Percentiles rank a stretch among this genome's conserved stretches.
These are phyloP conservation scores for Malus fusca DNA, from an alignment of 306 rosid genomes.

Conservation along the genomic window DNA sequence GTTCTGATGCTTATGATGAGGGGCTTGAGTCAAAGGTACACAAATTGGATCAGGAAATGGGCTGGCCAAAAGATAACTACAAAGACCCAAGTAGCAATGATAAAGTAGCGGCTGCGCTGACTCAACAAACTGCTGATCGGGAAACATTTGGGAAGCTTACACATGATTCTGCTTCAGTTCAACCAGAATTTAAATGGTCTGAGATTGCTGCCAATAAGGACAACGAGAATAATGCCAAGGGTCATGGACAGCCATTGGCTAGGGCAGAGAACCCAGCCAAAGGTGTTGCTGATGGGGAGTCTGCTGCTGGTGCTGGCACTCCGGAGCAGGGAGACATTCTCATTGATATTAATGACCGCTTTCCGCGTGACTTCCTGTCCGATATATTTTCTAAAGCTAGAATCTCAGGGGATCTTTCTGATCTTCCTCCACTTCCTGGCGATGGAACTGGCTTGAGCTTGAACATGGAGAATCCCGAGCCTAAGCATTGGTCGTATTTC, in stretches of 20 bases:
- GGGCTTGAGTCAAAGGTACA: constrained; percentile 19
- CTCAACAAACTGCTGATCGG: constrained; percentile 13
- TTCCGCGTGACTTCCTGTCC: constrained; percentile 50
- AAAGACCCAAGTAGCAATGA: constrained; percentile 20
- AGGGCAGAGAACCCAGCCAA: constrained; percentile 15
- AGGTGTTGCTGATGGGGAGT: constrained; percentile 21
- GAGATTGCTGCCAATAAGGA: constrained; percentile 17
- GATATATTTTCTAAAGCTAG: constrained; percentile 51
- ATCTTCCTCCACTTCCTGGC: constrained; percentile 29
- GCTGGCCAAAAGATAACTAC: constrained; percentile 13
- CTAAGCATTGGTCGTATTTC: constrained; percentile 78
- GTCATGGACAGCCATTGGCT: constrained; percentile 15
- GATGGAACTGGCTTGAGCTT: constrained; percentile 61
- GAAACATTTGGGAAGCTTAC: constrained; percentile 21
- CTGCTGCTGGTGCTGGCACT: constrained; percentile 31
- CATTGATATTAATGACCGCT: constrained; percentile 58
- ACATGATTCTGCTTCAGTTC: constrained; percentile 24
- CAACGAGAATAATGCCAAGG: constrained; percentile 9
- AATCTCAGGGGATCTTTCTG: constrained; percentile 29
- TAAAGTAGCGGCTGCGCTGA: constrained; percentile 20
- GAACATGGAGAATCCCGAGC: constrained; percentile 69
- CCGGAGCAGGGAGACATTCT: constrained; percentile 49
- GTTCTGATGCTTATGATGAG: constrained; percentile 23
- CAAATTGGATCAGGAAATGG: constrained; percentile 19
- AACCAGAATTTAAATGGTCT: constrained; percentile 28